These are phyloP conservation scores for Zygosaccharomyces pseudobailii DNA, from an alignment of 1,139 yeast genomes.

Conservation along the genomic window DNA sequence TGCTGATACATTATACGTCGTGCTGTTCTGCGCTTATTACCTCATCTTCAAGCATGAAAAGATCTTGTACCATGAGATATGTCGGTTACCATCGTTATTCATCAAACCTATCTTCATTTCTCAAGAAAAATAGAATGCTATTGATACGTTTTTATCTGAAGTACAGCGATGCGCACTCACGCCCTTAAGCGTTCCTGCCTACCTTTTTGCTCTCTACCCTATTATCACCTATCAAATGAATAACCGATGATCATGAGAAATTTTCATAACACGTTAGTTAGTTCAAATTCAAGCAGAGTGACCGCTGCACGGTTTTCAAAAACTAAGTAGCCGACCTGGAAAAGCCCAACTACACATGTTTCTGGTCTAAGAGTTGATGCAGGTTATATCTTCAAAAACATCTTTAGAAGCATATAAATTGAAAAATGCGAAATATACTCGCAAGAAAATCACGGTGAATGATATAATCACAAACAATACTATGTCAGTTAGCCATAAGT, in stretches of 20 bases:
- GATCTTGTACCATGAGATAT: not conserved
- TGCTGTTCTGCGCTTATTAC: not conserved
- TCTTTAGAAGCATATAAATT: not conserved
- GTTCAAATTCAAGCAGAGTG: not conserved
- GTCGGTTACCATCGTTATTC: not conserved
- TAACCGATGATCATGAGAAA: not conserved
- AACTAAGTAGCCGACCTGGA: no score
- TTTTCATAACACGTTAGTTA: not conserved
- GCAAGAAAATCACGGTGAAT: not conserved
- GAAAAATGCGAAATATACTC: not conserved
- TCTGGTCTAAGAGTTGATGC: not conserved
- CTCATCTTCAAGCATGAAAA: not conserved
- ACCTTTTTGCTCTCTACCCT: not conserved
- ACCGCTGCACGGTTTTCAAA: not conserved
- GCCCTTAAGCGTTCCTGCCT: not conserved
- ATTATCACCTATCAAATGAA: not conserved
- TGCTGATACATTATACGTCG: not conserved
- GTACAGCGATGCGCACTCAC: not conserved
- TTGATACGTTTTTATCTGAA: not conserved
- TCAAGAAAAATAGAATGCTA: no score
- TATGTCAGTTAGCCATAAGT: not conserved
- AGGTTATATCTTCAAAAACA: no score
- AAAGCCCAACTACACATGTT: no score
- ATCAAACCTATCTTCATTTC: not conserved
- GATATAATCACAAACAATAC: not conserved